Evolutionary conservation across 2,329 filamentous ascomycete genomes (phyloP).

Genomic region (Magnaporthales sp.): DNA sequence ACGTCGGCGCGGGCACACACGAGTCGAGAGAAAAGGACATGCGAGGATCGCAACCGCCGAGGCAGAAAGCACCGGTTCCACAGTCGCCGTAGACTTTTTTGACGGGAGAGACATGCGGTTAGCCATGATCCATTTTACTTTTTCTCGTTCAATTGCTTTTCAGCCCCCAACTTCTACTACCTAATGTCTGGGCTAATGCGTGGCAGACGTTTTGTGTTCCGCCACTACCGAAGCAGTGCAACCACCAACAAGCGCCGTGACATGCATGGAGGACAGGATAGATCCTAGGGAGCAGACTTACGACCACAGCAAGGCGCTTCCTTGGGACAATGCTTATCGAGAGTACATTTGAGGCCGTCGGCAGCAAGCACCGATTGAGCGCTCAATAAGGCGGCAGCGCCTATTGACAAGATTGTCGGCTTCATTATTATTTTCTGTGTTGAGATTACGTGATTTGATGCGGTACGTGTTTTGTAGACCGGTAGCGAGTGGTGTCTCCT

Average conservation of each 20-base stretch:
- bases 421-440: background rate
- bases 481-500: background rate
- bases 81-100: conserved; percentile 82
- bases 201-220: background rate
- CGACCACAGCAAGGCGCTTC: conserved; percentile 9
- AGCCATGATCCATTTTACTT: background rate
- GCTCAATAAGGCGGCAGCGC: conserved; percentile 27
- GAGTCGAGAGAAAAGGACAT: conserved; percentile 76
- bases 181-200: background rate
- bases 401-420: conserved; percentile 17
- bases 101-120: background rate
- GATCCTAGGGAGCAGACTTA: conserved; percentile 3
- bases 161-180: background rate
- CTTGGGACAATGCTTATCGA: conserved; percentile 44
- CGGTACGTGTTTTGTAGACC: too few relatives aligned
- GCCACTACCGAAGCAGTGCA: conserved; percentile 3
- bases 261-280: background rate
- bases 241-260: background rate
- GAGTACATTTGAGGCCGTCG: conserved; percentile 31
- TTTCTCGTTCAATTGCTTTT: background rate
- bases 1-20: conserved; percentile 78
- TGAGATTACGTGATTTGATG: background rate
- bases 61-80: conserved; percentile 87
- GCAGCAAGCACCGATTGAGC: conserved; percentile 27
- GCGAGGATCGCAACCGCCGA: conserved; percentile 87